phyloP scores from a whole-genome alignment of 1,284 basidiomycete genomes.

The Mycena citricolor region DNA sequence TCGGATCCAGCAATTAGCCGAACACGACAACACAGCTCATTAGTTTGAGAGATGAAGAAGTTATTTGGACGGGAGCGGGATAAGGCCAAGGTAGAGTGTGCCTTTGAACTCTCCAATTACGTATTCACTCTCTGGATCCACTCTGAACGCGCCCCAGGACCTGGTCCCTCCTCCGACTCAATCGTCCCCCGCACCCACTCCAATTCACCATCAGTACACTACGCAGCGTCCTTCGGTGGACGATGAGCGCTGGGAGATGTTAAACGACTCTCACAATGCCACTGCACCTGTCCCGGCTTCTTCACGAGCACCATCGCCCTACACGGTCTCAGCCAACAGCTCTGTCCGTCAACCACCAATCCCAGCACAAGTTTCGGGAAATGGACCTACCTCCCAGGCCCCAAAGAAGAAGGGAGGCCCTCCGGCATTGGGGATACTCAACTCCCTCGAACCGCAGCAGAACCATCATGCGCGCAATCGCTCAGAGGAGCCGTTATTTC shows the following conservation, averaged over 20 bases:
- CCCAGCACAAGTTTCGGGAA: slow-evolving; percentile 20
- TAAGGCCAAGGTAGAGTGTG: slow-evolving; percentile 38
- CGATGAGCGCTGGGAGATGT: slow-evolving; percentile 54
- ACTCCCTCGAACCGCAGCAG: slow-evolving; percentile 14
- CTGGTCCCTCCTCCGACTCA: slow-evolving; percentile 2
- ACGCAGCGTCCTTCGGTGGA: slow-evolving; percentile 31
- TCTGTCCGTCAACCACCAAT: slow-evolving; percentile 19
- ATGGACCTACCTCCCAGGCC: slow-evolving; percentile 27
- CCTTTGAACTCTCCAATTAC: background rate
- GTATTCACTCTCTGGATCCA: background rate
- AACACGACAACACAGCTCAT: too few relatives aligned
- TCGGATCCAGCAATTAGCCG: too few relatives aligned
- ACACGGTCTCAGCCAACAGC: slow-evolving; percentile 34
- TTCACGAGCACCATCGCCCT: slow-evolving; percentile 44
- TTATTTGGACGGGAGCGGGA: slow-evolving; percentile 49
- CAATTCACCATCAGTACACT: slow-evolving; percentile 28
- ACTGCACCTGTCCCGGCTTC: slow-evolving; percentile 36
- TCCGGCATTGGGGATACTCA: slow-evolving; percentile 8
- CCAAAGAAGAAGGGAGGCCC: slow-evolving; percentile 20
- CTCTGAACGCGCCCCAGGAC: background rate
- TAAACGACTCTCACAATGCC: slow-evolving; percentile 32
- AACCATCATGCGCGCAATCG: slow-evolving; percentile 8
- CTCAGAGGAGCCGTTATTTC: slow-evolving; percentile 34
- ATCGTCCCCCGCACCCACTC: slow-evolving; percentile 3
- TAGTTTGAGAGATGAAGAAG: slow-evolving; percentile 58